phyloP scores from a whole-genome alignment of 768 basidiomycete species.

The Artomyces pyxidatus region DNA sequence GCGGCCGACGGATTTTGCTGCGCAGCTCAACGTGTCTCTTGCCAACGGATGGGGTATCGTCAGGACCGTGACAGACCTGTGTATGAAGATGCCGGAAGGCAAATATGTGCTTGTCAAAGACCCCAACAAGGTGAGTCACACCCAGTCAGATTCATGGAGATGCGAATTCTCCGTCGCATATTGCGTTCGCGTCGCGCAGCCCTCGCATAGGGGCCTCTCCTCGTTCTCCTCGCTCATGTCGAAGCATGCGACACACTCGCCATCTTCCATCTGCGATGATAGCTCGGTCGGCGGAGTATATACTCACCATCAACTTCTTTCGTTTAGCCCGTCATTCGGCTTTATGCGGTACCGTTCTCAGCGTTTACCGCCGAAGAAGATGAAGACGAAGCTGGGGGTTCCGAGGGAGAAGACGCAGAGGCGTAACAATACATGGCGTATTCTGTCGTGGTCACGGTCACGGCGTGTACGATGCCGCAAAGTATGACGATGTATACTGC shows the following conservation, averaged over 20 bases:
- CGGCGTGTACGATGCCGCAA: not conserved
- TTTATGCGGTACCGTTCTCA: slow-evolving; percentile 86
- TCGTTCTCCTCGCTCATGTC: not conserved
- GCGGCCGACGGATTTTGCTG: slow-evolving; percentile 91
- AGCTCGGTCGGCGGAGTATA: slow-evolving; percentile 9
- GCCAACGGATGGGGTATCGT: slow-evolving; percentile 99
- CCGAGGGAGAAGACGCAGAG: slow-evolving; percentile 33
- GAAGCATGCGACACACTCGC: not conserved
- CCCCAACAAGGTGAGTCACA: slow-evolving; percentile 79
- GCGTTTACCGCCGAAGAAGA: slow-evolving; percentile 82
- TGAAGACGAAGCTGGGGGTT: slow-evolving; percentile 38
- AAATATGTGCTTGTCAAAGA: slow-evolving; percentile 97
- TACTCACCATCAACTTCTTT: slow-evolving; percentile 5
- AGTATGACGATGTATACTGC: not conserved
- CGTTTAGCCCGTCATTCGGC: slow-evolving; percentile 79
- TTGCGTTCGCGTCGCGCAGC: no score
- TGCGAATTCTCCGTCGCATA: no score
- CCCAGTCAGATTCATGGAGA: no score
- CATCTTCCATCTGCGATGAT: not conserved
- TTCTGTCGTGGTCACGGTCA: not conserved
- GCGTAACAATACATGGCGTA: slow-evolving; percentile 15
- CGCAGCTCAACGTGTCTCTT: slow-evolving; percentile 90
- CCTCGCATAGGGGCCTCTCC: not conserved
- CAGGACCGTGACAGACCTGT: slow-evolving; percentile 86
- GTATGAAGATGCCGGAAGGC: slow-evolving; percentile 96